Evolutionary conservation across 768 basidiomycete species (phyloP), one percentile per base, ranked within the genome.

Genomic region (Leccinum fibrillosum): DNA sequence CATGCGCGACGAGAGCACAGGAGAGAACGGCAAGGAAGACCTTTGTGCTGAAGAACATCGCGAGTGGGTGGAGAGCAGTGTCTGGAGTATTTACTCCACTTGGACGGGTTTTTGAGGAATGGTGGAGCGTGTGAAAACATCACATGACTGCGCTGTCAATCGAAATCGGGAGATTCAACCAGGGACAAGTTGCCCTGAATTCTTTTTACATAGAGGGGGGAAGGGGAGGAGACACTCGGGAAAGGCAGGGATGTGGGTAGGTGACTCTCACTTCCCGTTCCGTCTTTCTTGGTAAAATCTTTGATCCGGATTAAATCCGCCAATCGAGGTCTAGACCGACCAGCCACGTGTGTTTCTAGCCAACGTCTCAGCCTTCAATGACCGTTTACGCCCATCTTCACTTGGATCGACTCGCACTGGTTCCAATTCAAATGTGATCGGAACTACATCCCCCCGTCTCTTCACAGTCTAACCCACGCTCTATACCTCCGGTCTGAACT

Each of bases 361-460:
- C 28, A 28, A 28, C 28, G 28, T 28, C 28, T 28, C 28, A 28
- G 28, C 28, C 28, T 28, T 30, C 23, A 23, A 23, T 28, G 26
- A 28, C 26, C 26, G 26, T 28, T 28, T 30, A 30, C 30, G 30
- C 30, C 30, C 30, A 30, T 30, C 30, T 30, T 30, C 30, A 10
- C 28, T 30, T 28, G 28, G 28, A 65, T 56, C 54, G 48, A 9
- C 35, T 23, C 10, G 13, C 45, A 47, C 26, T 26, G 26, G 66
- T 60, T n/a, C 48, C 53, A 55, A 67, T 65, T 67, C 54, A 68
- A 70, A 70, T 68, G 56, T 42, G 51, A 54, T 55, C 52, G 32
- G 49, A 54, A 17, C 39, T 42, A 23, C 28, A 0, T 28, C 26
- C 8, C 28, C 28, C 28, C 53, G 48, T 54, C 52, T 47, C 48